phyloP scores from a whole-genome alignment of 176 grass and related monocot genomes.

The Eleusine indica region DNA sequence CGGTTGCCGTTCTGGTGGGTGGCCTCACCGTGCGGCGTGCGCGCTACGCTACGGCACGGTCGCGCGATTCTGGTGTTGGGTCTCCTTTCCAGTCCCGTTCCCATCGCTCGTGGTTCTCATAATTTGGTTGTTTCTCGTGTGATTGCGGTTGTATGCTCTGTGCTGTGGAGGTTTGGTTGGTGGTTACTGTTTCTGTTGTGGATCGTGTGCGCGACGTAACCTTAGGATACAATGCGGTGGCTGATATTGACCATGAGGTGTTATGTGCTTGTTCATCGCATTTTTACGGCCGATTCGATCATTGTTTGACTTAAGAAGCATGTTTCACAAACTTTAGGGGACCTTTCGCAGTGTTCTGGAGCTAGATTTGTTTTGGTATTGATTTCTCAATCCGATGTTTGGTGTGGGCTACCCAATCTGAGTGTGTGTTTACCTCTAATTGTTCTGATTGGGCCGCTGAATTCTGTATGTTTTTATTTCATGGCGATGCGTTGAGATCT shows the following conservation, averaged over 20 bases:
- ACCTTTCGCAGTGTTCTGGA: background rate
- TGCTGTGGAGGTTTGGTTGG: background rate
- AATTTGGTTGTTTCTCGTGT: background rate
- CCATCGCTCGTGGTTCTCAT: background rate
- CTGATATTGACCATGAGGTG: background rate
- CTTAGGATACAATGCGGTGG: background rate
- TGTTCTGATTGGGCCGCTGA: background rate
- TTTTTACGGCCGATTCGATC: background rate
- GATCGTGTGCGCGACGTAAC: background rate
- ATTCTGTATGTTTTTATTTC: slow-evolving; percentile 4
- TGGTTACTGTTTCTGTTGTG: background rate
- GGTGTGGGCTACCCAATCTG: background rate
- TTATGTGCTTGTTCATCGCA: background rate
- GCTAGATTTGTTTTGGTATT: background rate
- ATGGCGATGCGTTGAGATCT: background rate
- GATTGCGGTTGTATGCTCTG: background rate
- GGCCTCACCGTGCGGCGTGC: background rate
- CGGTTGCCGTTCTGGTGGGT: slow-evolving; percentile 2
- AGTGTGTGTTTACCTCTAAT: background rate
- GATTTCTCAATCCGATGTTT: background rate
- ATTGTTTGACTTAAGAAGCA: background rate
- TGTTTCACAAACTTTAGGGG: background rate
- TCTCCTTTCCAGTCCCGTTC: background rate
- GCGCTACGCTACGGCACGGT: background rate
- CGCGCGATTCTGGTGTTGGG: slow-evolving; percentile 23